phyloP scores from a whole-genome alignment of 164 flowering plant genomes.

The Magnolia changhungtana region DNA sequence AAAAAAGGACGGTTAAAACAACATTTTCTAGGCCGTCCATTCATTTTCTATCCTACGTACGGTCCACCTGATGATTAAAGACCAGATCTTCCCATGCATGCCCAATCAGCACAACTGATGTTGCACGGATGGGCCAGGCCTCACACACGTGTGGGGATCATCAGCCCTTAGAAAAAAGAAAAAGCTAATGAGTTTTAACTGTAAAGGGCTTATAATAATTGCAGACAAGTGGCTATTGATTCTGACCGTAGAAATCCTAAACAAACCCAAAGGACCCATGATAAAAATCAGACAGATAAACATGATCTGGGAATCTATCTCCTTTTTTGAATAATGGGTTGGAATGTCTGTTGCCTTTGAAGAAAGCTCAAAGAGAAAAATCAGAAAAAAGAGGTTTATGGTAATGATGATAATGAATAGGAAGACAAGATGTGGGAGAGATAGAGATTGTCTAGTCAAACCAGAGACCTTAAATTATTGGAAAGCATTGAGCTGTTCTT shows the following conservation, averaged over 20 bases:
- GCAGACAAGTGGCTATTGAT: constrained; percentile 24
- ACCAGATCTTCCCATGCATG: too few relatives aligned
- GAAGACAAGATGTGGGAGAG: constrained; percentile 21
- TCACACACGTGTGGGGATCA: background rate
- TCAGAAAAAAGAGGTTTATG: constrained; percentile 12
- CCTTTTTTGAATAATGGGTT: constrained; percentile 34
- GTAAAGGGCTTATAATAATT: constrained; percentile 11
- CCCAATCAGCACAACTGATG: too few relatives aligned
- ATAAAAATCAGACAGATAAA: constrained; percentile 3
- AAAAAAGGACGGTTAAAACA: too few relatives aligned
- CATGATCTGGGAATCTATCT: constrained; percentile 28
- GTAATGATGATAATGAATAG: constrained; percentile 41
- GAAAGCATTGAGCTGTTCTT: constrained; percentile 34
- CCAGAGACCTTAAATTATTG: constrained; percentile 42
- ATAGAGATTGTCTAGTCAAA: constrained; percentile 36
- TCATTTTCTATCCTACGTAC: too few relatives aligned
- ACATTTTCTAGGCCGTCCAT: too few relatives aligned
- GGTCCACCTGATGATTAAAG: too few relatives aligned
- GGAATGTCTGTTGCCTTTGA: constrained; percentile 41
- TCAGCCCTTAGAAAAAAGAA: background rate
- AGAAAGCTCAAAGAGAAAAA: constrained; percentile 26
- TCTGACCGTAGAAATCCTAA: constrained; percentile 17
- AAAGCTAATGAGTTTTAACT: constrained; percentile 10
- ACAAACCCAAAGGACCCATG: constrained; percentile 17
- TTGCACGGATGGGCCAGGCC: background rate